These are phyloP conservation scores for Trichaptum fuscoviolaceum DNA, from an alignment of 768 basidiomycete genomes.

Conservation along the genomic window DNA sequence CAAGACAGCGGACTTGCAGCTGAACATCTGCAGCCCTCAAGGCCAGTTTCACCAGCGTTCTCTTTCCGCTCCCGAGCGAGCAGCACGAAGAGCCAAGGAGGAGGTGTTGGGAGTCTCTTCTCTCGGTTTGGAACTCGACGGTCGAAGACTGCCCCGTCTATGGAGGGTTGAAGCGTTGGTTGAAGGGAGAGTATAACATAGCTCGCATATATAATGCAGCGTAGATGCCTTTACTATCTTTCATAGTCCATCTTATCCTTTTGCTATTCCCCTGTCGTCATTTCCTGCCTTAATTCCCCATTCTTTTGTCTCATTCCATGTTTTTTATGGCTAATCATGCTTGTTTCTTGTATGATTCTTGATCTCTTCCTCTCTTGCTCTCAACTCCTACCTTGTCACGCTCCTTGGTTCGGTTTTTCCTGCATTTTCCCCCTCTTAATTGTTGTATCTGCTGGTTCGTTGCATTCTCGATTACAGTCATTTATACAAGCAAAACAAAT, in stretches of 20 bases:
- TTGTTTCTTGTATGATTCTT: neutral
- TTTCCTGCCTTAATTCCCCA: neutral
- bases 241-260: neutral
- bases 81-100: conserved; percentile 68
- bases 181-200: neutral
- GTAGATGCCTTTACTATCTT: neutral
- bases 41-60: conserved; percentile 80
- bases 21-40: conserved; percentile 38
- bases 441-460: neutral
- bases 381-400: neutral
- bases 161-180: neutral
- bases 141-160: conserved; percentile 20
- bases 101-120: conserved; percentile 57
- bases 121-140: conserved; percentile 74
- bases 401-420: neutral
- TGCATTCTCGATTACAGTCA: neutral
- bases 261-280: neutral
- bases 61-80: conserved; percentile 78
- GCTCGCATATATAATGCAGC: neutral
- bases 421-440: neutral
- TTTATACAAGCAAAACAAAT: neutral
- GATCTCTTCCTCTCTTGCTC: neutral
- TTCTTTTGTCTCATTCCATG: neutral
- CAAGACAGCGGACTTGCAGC: conserved; percentile 51
- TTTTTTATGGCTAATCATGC: neutral